Evolutionary conservation across 768 basidiomycete genomes (phyloP), one percentile per base, ranked within the genome.

Genomic region (Lactarius pseudohatsudake): DNA sequence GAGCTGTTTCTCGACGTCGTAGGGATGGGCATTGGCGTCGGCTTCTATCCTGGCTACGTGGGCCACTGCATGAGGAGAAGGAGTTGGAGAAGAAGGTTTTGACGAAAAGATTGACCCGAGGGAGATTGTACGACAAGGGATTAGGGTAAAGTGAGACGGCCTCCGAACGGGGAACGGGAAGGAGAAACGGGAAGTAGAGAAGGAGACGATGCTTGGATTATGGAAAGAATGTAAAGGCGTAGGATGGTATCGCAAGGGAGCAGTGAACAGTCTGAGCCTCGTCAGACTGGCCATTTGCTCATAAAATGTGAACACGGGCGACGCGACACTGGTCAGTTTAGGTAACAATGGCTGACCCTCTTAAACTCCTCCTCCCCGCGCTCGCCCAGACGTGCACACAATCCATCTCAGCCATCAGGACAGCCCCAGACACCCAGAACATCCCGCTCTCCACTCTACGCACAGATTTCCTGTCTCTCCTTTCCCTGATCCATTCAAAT

Each of bases 31-130:
- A 69, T 94, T 90, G 16, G 88, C 92, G 53, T 88, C 89, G 5
- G 86, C 88, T 72, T 94, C 92, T 59, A 91, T 81, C 16, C 84
- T 80, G n/a, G 88, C 84, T 34, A 92, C 86, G 54, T 85, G 81
- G 8, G 87, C 89, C 11, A 91, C 86, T 30, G 88, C 81, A 32
- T 82, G 80, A 3, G 90, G 89, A 0, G 88, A 81, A 0, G 89
- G 88, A 18, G 62, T 58, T 1, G 66, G 66, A 59, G 71, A 55
- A 11, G 62, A 55, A 15, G 62, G 57, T 36, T 53, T 64, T 59
- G 62, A 62, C 0, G 64, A 61, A 40, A 66, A 66, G 40, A 64
- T 65, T 16, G 64, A 64, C 45, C 66, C 59, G 6, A 64, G 30
- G 20, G 63, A 69, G 59, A 68, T 62, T 38, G 54, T 36, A 11